Base-by-base conservation (phyloP, 2,329 filamentous ascomycete genomes). In the Aspergillus sp. region DNA sequence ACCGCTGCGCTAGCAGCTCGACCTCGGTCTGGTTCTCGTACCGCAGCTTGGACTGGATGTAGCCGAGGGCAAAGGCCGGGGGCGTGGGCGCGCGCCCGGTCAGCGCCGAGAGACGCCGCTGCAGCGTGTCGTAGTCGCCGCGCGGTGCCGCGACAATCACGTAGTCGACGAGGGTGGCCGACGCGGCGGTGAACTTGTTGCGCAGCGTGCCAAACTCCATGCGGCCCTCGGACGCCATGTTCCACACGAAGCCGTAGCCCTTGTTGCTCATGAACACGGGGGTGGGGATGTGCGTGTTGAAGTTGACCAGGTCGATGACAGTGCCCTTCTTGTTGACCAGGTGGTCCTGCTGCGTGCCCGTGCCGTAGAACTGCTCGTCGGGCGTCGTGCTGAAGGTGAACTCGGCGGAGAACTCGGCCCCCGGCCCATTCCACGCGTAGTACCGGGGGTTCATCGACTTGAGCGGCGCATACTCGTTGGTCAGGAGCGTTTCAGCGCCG, bases 291-390 rank as follows among this genome's bases (percentile, higher is more conserved):
- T 86, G 82, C 0, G 81, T 84, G 60, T 87, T 87, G n/a, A 82
- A 78, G 31, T 87, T 84, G 2, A 84, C 80, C 6, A 87, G 75
- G 63, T 87, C 84, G 1, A 86, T 68, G 46, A 85, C 81, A 1
- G 71, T 65, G 0, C 83, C 83, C 58, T 86, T 86, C 42, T 86
- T 73, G 61, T 86, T 75, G 6, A 86, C 72, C 49, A 74, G 74
- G 0, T 81, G 79, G 56, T 86, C 82, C 57, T 86, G 83, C 53
- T 87, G 85, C 62, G 86, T 83, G 0, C 84, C 84, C 77, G 86
- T 86, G 25, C 84, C 84, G 60, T 77, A 86, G 13, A 87, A 77
- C 60, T 78, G 80, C 63, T 87, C 84, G n/a, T 60, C 55, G 1
- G 64, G 63, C 0, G 68, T 67, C n/a, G 64, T 67, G 34, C 59